Evolutionary conservation across 345 rosid genomes (phyloP).

Genomic region (Ricinus communis): DNA sequence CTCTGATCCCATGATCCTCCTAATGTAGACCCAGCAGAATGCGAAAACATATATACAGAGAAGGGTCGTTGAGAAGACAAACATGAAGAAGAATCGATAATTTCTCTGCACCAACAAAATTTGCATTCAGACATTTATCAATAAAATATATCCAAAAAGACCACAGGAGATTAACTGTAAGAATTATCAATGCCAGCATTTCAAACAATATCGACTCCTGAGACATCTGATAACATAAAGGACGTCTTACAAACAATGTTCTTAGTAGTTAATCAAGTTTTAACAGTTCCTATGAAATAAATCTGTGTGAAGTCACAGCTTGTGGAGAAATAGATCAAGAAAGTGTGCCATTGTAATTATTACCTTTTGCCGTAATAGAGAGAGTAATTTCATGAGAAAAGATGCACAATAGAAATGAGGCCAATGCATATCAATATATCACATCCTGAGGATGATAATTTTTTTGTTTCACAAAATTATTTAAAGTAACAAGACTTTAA

Average conservation of each 20-base stretch:
- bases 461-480: neutral
- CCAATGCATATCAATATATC: neutral
- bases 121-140: slow-evolving; percentile 9
- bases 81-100: slow-evolving; percentile 96
- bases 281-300: neutral
- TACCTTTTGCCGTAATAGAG: no score
- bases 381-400: neutral
- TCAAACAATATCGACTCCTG: neutral
- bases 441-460: neutral
- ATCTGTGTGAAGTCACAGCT: neutral
- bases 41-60: slow-evolving; percentile 84
- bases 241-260: neutral
- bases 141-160: neutral
- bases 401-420: neutral
- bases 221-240: slow-evolving; percentile 3
- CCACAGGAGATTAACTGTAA: no score
- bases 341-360: no score
- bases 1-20: slow-evolving; percentile 61
- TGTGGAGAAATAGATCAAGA: slow-evolving; percentile 1
- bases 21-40: slow-evolving; percentile 87
- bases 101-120: slow-evolving; percentile 75
- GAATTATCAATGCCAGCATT: no score
- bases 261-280: slow-evolving; percentile 1
- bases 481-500: neutral
- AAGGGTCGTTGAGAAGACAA: slow-evolving; percentile 70